Percentiles rank a stretch among this genome's conserved stretches.
phyloP scores from a whole-genome alignment of 140 eudicot genomes.

The Eryngium alpinum region DNA sequence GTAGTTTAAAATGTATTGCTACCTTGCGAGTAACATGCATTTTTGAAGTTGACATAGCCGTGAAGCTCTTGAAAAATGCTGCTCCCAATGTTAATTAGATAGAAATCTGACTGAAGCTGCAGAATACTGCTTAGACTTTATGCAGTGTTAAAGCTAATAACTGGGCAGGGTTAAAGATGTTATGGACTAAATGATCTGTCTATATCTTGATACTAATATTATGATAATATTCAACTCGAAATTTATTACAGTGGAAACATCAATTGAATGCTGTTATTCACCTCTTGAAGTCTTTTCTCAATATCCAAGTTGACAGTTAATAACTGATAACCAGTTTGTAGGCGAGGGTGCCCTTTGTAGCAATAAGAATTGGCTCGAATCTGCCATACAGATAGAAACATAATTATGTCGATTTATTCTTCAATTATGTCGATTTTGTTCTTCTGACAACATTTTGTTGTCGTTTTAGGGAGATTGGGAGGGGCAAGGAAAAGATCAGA shows the following conservation, averaged over 20 bases:
- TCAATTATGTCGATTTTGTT: neutral
- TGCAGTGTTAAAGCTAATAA: too few species aligned
- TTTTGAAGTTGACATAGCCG: constrained; percentile 12
- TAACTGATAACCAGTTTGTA: constrained; percentile 58
- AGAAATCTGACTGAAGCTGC: too few species aligned
- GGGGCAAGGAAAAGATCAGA: neutral
- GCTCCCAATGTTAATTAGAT: too few species aligned
- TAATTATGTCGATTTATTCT: too few species aligned
- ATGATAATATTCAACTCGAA: neutral
- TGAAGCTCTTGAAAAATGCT: too few species aligned
- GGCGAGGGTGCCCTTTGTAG: constrained; percentile 78
- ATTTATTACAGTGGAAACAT: neutral
- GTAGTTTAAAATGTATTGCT: constrained; percentile 1
- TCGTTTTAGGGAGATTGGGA: neutral
- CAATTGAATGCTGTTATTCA: neutral
- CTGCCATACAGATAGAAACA: constrained; percentile 24
- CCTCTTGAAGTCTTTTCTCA: constrained; percentile 79
- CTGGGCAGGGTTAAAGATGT: neutral
- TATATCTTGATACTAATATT: neutral
- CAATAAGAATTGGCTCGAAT: constrained; percentile 69
- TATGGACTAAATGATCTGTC: neutral
- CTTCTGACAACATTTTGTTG: neutral
- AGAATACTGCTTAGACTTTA: too few species aligned
- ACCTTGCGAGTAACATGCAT: constrained; percentile 85
- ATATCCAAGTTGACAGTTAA: constrained; percentile 52